Evolutionary conservation across 1,284 basidiomycete species (phyloP), one percentile per base, ranked within the genome.

Genomic region (Sutorius eximius): DNA sequence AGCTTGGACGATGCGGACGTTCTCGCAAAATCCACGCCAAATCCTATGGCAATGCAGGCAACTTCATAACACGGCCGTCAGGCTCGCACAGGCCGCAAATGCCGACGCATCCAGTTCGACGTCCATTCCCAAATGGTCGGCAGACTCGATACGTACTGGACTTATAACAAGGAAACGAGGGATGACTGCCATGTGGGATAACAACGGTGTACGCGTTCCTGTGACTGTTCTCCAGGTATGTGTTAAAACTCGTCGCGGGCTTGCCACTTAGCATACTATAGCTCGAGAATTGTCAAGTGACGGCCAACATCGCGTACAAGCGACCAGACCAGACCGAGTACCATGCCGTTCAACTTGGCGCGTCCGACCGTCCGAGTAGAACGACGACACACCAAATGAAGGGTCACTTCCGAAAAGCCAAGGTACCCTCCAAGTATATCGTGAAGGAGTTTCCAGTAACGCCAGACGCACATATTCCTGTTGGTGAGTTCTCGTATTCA

Each of bases 111-210:
- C 71, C 29, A 59, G 59, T 16, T 60, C 67, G 13, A 51, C 66
- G 24, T 51, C 61, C 30, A 58, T 71, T 29, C 45, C 68, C 34
- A 86, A 85, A 79, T 98, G 95, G 95, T 87, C 87, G 20, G 91
- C 96, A 33, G 80, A 82, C 52, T 95, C 94, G 5, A 82, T 91
- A 61, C 83, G 97, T 57, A 95, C 94, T 1, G 97, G 97, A n/a
- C 79, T 98, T 57, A 89, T 99, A 69, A 95, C 94, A 22, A 82
- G 89, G 56, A 99, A 99, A 77, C 85, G 93, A 47, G 97, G 97
- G 44, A 99, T 99, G 96, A 91, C 93, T 7, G 84, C 86, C 13
- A 78, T 98, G 67, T 99, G 94, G 91, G 91, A 96, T 68, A 83
- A 91, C 67, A 87, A 92, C 57, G 97, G 97, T 34, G 84, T 85